phyloP scores from a whole-genome alignment of 2,329 filamentous ascomycete genomes.

The Periglandula ipomoeae region DNA sequence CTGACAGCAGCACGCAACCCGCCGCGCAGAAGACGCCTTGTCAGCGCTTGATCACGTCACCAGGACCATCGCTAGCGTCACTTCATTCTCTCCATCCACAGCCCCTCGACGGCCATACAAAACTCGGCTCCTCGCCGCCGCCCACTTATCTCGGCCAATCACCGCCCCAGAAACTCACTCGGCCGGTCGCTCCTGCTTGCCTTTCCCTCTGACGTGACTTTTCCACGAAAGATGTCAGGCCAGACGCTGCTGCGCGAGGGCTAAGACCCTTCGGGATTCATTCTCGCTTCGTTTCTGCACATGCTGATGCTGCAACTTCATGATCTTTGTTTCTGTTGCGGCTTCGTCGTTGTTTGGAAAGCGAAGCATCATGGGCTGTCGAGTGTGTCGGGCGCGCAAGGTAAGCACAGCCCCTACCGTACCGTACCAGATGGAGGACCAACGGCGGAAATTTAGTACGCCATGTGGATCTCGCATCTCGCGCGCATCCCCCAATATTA shows the following conservation, averaged over 20 bases:
- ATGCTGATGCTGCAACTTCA: not conserved
- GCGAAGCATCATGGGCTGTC: conserved; percentile 26
- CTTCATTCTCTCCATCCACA: too few relatives aligned
- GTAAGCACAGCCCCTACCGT: conserved; percentile 13
- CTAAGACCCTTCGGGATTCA: not conserved
- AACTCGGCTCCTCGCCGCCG: conserved; percentile 3
- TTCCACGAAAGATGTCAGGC: not conserved
- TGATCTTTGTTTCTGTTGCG: not conserved
- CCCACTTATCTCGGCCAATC: conserved; percentile 4
- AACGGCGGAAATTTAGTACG: not conserved
- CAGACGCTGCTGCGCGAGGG: not conserved
- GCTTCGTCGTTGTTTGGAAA: conserved; percentile 4
- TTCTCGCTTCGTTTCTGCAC: not conserved
- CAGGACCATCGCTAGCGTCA: conserved; percentile 11
- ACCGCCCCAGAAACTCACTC: not conserved
- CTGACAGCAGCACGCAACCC: conserved; percentile 1
- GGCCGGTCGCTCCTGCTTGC: conserved; percentile 6
- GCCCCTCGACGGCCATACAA: not conserved
- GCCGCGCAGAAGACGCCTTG: conserved; percentile 2
- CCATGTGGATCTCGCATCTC: not conserved
- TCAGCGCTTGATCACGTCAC: conserved; percentile 10
- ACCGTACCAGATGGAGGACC: not conserved
- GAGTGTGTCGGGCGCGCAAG: conserved; percentile 32
- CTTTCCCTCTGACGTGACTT: not conserved
- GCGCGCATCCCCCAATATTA: too few relatives aligned